phyloP scores from a whole-genome alignment of 2,329 filamentous ascomycete species.

The Diaporthe ampelina region DNA sequence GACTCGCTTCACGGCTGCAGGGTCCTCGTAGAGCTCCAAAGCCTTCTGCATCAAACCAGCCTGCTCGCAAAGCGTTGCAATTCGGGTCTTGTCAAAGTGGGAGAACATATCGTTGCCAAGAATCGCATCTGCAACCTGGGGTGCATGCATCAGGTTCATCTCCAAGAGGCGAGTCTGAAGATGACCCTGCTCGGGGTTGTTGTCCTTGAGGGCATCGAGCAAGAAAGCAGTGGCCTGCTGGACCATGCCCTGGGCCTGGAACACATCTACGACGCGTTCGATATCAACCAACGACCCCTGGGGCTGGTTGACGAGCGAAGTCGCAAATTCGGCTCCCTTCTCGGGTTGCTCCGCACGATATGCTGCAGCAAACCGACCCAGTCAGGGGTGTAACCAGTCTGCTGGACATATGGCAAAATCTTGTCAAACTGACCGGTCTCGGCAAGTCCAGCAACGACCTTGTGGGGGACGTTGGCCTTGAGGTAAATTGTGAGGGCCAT shows the following conservation, averaged over 20 bases:
- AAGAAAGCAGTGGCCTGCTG: slow-evolving; percentile 99
- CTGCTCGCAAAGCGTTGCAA: slow-evolving; percentile 93
- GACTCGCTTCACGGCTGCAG: slow-evolving; percentile 89
- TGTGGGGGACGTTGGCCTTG: slow-evolving; percentile 89
- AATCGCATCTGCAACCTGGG: slow-evolving; percentile 97
- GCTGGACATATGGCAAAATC: slow-evolving; percentile 90
- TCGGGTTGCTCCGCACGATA: slow-evolving; percentile 93
- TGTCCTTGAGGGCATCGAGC: slow-evolving; percentile 93
- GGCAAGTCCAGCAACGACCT: slow-evolving; percentile 94
- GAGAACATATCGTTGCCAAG: slow-evolving; percentile 99
- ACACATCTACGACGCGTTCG: slow-evolving; percentile 95
- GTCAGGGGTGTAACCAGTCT: slow-evolving; percentile 92
- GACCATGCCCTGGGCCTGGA: slow-evolving; percentile 97
- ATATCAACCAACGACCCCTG: slow-evolving; percentile 90
- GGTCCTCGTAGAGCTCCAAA: slow-evolving; percentile 94
- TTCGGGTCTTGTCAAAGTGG: slow-evolving; percentile 91
- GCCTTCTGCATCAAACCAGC: slow-evolving; percentile 89
- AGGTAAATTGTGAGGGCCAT: slow-evolving; percentile 92
- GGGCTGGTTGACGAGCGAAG: slow-evolving; percentile 90
- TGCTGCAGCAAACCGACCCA: slow-evolving; percentile 94
- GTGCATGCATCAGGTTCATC: slow-evolving; percentile 97
- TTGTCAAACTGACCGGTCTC: slow-evolving; percentile 98
- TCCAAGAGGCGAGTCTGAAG: slow-evolving; percentile 95
- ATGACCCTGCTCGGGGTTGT: slow-evolving; percentile 92
- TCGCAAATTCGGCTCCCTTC: slow-evolving; percentile 94